Percentiles rank a stretch among this genome's conserved stretches.
phyloP scores from a whole-genome alignment of 2,329 filamentous ascomycete genomes.

The Claviceps maximensis region DNA sequence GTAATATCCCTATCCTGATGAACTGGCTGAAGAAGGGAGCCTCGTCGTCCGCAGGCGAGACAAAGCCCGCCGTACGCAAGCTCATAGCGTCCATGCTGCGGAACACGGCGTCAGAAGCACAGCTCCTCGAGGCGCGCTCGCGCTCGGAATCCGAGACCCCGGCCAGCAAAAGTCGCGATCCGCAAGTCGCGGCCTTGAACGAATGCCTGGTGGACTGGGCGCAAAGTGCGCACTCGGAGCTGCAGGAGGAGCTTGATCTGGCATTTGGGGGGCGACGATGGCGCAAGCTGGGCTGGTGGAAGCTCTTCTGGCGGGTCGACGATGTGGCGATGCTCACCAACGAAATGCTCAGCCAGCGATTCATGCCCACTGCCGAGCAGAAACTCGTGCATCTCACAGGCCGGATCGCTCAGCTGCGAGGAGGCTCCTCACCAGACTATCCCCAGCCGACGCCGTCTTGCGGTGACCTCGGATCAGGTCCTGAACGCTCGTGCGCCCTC shows the following conservation, averaged over 20 bases:
- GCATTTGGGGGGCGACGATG: conserved; percentile 67
- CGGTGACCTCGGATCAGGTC: background rate
- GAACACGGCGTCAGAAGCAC: conserved; percentile 37
- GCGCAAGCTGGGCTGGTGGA: conserved; percentile 82
- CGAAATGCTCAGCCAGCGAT: conserved; percentile 63
- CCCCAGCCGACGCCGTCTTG: conserved; percentile 20
- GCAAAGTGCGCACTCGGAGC: conserved; percentile 66
- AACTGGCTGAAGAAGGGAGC: conserved; percentile 50
- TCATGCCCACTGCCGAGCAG: conserved; percentile 66
- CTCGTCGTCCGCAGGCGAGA: conserved; percentile 25
- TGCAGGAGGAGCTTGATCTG: conserved; percentile 64
- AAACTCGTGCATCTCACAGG: conserved; percentile 75
- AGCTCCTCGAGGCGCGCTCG: conserved; percentile 29
- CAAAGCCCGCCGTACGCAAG: conserved; percentile 52
- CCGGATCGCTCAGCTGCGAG: conserved; percentile 43
- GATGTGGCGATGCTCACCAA: conserved; percentile 75
- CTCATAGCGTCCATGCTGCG: conserved; percentile 56
- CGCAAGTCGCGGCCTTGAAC: conserved; percentile 33
- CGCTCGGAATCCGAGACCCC: conserved; percentile 21
- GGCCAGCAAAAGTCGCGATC: conserved; percentile 18
- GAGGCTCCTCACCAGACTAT: conserved; percentile 18
- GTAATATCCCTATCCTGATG: conserved; percentile 51
- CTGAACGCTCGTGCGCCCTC: conserved; percentile 9
- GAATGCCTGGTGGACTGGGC: conserved; percentile 57
- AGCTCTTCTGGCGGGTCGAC: conserved; percentile 87